A percentile compares a stretch with the other conserved stretches of the same genome.
These are phyloP conservation scores for Mycogone perniciosa DNA, from an alignment of 2,329 filamentous ascomycete species.

Conservation along the genomic window DNA sequence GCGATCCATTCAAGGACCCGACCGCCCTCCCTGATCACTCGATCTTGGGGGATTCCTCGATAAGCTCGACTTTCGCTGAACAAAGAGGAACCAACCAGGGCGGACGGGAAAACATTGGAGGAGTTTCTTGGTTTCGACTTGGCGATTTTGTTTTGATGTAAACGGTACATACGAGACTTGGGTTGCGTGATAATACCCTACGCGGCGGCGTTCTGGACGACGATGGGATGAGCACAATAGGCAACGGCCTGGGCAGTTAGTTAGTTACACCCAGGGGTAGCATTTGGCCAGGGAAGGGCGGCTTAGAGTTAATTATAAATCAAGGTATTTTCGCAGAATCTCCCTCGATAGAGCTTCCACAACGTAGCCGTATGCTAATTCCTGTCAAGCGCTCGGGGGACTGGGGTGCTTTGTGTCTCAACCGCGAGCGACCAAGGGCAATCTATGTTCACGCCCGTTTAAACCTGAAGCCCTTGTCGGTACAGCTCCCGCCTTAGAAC, in stretches of 20 bases:
- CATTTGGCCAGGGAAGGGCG: background rate
- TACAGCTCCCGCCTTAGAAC: too few species aligned
- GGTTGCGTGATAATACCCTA: constrained; percentile 11
- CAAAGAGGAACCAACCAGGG: background rate
- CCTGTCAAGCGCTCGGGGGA: too few species aligned
- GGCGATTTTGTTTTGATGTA: constrained; percentile 2
- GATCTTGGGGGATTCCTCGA: background rate
- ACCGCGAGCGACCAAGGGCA: too few species aligned
- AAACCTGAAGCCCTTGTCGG: too few species aligned
- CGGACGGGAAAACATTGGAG: background rate
- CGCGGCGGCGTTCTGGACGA: constrained; percentile 13
- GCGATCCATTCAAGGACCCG: too few species aligned
- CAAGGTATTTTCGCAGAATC: too few species aligned
- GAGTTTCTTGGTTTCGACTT: background rate
- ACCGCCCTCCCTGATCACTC: too few species aligned
- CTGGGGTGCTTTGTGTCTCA: too few species aligned
- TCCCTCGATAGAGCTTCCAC: too few species aligned
- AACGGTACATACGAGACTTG: constrained; percentile 7
- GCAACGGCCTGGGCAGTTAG: background rate
- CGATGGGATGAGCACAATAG: constrained; percentile 1
- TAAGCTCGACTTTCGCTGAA: background rate
- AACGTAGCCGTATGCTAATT: too few species aligned
- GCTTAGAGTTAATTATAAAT: too few species aligned
- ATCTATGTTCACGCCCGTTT: too few species aligned
- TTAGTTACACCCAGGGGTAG: background rate